phyloP scores from a whole-genome alignment of 768 basidiomycete species.

The Auricularia auricula-judae region DNA sequence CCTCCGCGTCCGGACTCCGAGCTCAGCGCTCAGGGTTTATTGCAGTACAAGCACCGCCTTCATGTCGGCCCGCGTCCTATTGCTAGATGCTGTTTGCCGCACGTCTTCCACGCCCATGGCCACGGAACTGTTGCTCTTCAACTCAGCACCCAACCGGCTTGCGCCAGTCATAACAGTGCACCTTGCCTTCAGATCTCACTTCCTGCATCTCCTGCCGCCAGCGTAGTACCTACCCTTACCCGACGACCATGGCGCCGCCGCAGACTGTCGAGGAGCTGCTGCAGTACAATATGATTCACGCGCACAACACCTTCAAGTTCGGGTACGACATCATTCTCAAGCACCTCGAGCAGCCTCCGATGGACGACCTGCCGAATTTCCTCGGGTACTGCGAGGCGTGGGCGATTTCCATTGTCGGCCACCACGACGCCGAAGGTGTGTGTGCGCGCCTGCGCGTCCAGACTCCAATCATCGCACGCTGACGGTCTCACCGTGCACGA shows the following conservation, averaged over 20 bases:
- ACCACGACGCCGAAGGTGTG: constrained; percentile 25
- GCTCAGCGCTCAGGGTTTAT: background rate
- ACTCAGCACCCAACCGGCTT: background rate
- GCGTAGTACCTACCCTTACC: background rate
- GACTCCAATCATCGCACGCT: background rate
- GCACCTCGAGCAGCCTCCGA: constrained; percentile 24
- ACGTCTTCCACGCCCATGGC: background rate
- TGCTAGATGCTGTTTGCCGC: background rate
- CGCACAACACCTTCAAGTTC: constrained; percentile 26
- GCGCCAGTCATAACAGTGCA: background rate
- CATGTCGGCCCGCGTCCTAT: background rate
- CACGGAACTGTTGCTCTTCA: background rate
- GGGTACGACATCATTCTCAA: constrained; percentile 26
- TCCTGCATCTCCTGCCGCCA: too few species aligned
- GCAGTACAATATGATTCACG: constrained; percentile 16
- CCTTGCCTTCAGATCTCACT: background rate
- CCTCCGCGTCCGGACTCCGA: too few species aligned
- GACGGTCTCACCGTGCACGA: background rate
- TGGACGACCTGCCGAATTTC: constrained; percentile 27
- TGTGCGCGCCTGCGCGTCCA: too few species aligned
- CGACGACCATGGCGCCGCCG: background rate
- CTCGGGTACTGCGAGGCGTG: constrained; percentile 30
- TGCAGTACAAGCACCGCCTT: background rate
- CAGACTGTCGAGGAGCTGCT: constrained; percentile 1
- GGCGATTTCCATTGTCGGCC: constrained; percentile 22